A percentile compares a stretch with the other conserved stretches of the same genome.
Conservation (phyloP, 2,329 filamentous ascomycete genomes). For the Claviceps citrina region DNA sequence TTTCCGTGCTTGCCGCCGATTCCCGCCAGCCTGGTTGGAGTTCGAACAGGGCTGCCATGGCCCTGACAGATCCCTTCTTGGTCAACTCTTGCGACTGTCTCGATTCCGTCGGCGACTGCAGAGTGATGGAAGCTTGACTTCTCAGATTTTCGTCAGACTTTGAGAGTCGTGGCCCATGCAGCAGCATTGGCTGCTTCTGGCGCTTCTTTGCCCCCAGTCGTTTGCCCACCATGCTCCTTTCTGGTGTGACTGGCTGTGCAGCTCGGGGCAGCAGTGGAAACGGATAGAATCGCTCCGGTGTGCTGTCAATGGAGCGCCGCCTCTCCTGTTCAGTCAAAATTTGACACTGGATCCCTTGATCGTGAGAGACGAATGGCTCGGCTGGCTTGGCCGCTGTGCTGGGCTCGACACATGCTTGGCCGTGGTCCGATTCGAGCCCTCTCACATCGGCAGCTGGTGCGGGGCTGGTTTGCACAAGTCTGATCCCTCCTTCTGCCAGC, state of each 20-base stretch:
- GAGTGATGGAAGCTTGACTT: constrained; percentile 2
- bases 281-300: constrained; percentile 14
- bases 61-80: constrained; percentile 25
- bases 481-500: not conserved
- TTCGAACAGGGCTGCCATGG: constrained; percentile 39
- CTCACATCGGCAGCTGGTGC: not conserved
- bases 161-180: constrained; percentile 4
- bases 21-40: constrained; percentile 9
- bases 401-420: not conserved
- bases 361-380: not conserved
- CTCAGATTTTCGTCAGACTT: constrained; percentile 7
- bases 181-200: constrained; percentile 5
- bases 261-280: not conserved
- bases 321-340: not conserved
- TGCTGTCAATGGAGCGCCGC: constrained; percentile 8
- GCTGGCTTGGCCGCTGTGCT: not conserved
- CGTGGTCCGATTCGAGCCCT: not conserved
- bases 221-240: not conserved
- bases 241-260: not conserved
- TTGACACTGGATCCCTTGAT: constrained; percentile 5
- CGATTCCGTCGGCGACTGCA: constrained; percentile 5
- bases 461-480: constrained; percentile 3
- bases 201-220: not conserved
- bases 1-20: not conserved
- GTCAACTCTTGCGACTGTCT: constrained; percentile 10